A percentile compares a stretch with the other conserved stretches of the same genome.
Conservation (phyloP, 2,329 filamentous ascomycete genomes). For the Pestalotiopsis fici region DNA sequence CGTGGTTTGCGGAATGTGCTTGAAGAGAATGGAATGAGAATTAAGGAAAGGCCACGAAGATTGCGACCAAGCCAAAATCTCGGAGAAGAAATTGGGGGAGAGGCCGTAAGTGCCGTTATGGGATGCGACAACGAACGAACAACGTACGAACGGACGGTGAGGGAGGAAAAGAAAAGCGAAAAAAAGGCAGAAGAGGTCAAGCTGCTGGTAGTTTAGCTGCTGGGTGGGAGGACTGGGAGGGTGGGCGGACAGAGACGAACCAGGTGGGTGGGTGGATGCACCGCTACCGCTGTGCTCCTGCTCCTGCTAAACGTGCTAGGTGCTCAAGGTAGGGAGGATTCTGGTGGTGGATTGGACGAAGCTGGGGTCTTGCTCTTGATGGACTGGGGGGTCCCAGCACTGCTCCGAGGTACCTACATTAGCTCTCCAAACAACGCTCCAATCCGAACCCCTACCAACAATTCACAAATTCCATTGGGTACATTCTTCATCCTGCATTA, state of each 20-base stretch:
- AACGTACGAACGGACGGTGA: neutral
- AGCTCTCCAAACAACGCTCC: neutral
- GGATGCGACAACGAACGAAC: conserved; percentile 1
- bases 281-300: too few species aligned
- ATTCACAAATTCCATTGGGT: neutral
- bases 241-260: too few species aligned
- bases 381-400: neutral
- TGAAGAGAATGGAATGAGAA: conserved; percentile 18
- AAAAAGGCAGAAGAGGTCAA: conserved; percentile 5
- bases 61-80: conserved; percentile 2
- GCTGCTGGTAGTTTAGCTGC: neutral
- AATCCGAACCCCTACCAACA: neutral
- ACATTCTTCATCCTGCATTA: neutral
- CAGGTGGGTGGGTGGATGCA: too few species aligned
- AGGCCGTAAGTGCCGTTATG: conserved; percentile 3
- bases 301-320: too few species aligned
- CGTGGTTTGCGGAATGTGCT: neutral
- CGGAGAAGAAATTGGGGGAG: conserved; percentile 1
- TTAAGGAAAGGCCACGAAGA: neutral
- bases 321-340: neutral
- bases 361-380: neutral
- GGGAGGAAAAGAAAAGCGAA: neutral
- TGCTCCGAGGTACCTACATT: neutral
- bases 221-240: neutral
- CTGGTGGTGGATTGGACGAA: neutral